Base-by-base conservation (phyloP, 768 basidiomycete genomes). In the Suillus ampliporus region DNA sequence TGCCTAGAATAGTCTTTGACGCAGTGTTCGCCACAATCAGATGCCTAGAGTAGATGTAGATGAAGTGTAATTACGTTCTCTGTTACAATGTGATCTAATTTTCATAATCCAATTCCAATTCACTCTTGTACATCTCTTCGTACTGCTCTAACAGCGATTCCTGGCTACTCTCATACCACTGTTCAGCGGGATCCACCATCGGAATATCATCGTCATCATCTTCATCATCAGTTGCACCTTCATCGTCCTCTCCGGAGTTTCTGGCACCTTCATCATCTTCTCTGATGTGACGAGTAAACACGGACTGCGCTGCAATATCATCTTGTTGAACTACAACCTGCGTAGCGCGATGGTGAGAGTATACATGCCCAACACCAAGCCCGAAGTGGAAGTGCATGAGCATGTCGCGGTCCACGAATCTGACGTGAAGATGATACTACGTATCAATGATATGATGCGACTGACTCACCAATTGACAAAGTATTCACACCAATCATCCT, bases 331-430 rank as follows among this genome's bases (percentile, higher is more conserved):
- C 19, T 6, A 2, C 8, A 43, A 9, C 19, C 19, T 6, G 43
- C 3, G n/a, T 11, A 14, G 0, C 10, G 7, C 10, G 44, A 44
- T 21, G 5, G 44, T 44, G n/a, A 57, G 35, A 23, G 31, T 59
- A 31, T 14, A 61, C 31, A 40, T 61, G 60, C 4, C 60, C 34
- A 13, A 61, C 52, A 17, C 48, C 60, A 11, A 58, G 50, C 5
- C 60, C 60, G 0, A 51, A 35, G 2, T 59, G 46, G 34, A 34
- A 61, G 2, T 48, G 19, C 60, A 61, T 61, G 0, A 61, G 9
- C 60, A 61, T 61, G 37, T 61, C 52, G 7, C 35, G 46, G 21
- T 61, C 60, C 5, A 61, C 60, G 11, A 61, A 61, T 0, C 60
- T 61, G 19, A 14, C 1, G 21, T 1, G 6, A 41, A 13, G 4